A percentile compares a stretch with the other conserved stretches of the same genome.
Evolutionary conservation across 2,329 filamentous ascomycete species (phyloP).

Genomic region (Diplodia mutila): DNA sequence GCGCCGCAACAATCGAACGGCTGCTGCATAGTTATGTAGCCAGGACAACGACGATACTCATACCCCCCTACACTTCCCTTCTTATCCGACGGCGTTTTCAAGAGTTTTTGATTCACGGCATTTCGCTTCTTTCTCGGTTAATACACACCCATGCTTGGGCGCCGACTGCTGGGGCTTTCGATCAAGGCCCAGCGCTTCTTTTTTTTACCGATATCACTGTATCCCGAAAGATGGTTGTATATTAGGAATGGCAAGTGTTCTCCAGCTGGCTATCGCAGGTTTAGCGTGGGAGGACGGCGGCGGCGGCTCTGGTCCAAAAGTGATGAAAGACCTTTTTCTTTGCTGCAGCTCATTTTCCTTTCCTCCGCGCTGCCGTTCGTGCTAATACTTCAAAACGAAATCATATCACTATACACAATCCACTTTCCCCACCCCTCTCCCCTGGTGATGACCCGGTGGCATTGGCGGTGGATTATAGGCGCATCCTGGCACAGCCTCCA

Average conservation of each 20-base stretch:
- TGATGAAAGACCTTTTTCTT: slow-evolving; percentile 22
- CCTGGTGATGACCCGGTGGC: slow-evolving; percentile 3
- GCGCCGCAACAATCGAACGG: slow-evolving; percentile 89
- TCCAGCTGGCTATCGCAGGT: slow-evolving; percentile 16
- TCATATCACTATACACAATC: background rate
- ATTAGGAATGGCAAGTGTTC: slow-evolving; percentile 25
- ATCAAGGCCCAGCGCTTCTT: slow-evolving; percentile 15
- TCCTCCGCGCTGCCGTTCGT: slow-evolving; percentile 12
- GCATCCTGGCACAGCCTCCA: background rate
- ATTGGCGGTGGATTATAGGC: slow-evolving; percentile 1
- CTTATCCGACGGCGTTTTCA: slow-evolving; percentile 25
- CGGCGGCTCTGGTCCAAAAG: slow-evolving; percentile 23
- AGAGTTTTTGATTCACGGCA: slow-evolving; percentile 27
- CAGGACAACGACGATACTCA: slow-evolving; percentile 18
- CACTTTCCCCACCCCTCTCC: background rate
- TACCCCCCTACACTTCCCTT: slow-evolving; percentile 23
- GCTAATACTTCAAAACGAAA: slow-evolving; percentile 23
- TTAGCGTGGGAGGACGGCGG: slow-evolving; percentile 10
- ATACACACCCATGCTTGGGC: slow-evolving; percentile 23
- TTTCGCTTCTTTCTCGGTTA: slow-evolving; percentile 26
- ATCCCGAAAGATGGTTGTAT: slow-evolving; percentile 26
- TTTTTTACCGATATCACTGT: slow-evolving; percentile 24
- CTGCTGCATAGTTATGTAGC: slow-evolving; percentile 93
- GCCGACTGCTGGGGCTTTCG: slow-evolving; percentile 23
- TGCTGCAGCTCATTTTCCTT: slow-evolving; percentile 9